Conservation (phyloP, 768 basidiomycete species). For the Calocybe cyanea region DNA sequence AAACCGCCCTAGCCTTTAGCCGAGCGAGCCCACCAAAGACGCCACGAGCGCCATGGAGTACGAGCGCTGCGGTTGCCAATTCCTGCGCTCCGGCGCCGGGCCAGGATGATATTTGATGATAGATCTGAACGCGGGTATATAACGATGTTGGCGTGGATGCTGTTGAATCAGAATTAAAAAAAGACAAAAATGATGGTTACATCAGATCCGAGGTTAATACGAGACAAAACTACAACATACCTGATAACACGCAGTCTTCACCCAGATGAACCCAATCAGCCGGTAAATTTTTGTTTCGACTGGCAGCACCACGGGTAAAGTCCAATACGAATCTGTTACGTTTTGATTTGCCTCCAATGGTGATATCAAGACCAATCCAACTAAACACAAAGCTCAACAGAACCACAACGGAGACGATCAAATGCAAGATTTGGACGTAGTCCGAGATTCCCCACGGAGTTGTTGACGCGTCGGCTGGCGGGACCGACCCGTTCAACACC, state of each 20-base stretch:
- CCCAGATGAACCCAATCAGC: slow-evolving; percentile 26
- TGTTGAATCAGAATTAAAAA: too few species aligned
- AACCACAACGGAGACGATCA: slow-evolving; percentile 61
- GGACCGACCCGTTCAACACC: slow-evolving; percentile 39
- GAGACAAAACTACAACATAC: slow-evolving; percentile 18
- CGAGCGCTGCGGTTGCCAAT: slow-evolving; percentile 54
- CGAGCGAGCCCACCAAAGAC: slow-evolving; percentile 31
- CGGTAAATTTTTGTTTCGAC: slow-evolving; percentile 8
- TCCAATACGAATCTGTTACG: background rate
- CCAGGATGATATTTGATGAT: slow-evolving; percentile 44
- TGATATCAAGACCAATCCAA: slow-evolving; percentile 34
- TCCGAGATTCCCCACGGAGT: slow-evolving; percentile 45
- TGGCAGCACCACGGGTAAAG: slow-evolving; percentile 1
- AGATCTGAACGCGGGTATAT: slow-evolving; percentile 48
- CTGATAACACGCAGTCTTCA: slow-evolving; percentile 29
- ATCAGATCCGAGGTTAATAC: background rate
- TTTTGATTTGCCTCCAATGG: background rate
- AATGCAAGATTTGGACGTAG: slow-evolving; percentile 59
- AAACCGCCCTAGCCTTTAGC: slow-evolving; percentile 39
- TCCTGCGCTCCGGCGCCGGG: slow-evolving; percentile 41
- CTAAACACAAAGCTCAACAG: slow-evolving; percentile 48
- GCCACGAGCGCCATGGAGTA: slow-evolving; percentile 33
- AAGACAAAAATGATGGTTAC: background rate
- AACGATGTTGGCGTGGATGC: slow-evolving; percentile 25
- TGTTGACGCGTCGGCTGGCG: slow-evolving; percentile 13